Evolutionary conservation across 352 stramenopile species (phyloP).

Genomic region (Globisporangium cystogenes): DNA sequence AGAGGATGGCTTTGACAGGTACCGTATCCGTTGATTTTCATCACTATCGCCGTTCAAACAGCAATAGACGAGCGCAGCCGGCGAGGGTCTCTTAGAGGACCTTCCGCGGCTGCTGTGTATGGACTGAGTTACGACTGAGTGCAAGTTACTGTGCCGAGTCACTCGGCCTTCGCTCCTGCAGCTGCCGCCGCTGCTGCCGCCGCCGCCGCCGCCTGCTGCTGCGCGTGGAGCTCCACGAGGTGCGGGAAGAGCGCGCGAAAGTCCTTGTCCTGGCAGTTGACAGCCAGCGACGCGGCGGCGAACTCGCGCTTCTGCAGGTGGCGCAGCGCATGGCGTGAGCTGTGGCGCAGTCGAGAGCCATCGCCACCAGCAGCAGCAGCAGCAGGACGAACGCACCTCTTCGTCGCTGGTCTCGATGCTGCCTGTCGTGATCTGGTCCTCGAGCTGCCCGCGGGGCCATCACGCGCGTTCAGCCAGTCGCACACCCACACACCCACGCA

Average conservation of each 20-base stretch:
- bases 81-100: too few relatives aligned
- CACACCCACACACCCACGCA: background rate
- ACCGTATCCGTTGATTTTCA: too few relatives aligned
- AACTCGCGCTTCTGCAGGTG: constrained; percentile 56
- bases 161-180: background rate
- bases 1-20: too few relatives aligned
- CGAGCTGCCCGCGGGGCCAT: constrained; percentile 23
- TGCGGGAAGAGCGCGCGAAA: constrained; percentile 86
- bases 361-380: background rate
- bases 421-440: constrained; percentile 82
- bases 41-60: too few relatives aligned
- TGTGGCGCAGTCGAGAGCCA: too few relatives aligned
- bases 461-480: too few relatives aligned
- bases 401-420: constrained; percentile 76
- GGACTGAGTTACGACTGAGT: background rate
- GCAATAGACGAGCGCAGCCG: too few relatives aligned
- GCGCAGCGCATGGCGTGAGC: too few relatives aligned
- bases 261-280: constrained; percentile 79
- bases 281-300: constrained; percentile 55
- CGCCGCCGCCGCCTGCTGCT: constrained; percentile 5
- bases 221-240: constrained; percentile 51
- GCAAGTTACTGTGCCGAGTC: background rate
- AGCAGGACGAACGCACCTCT: constrained; percentile 23
- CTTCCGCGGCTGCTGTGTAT: too few relatives aligned
- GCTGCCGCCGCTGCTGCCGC: background rate